Percentiles rank a stretch among this genome's conserved stretches.
These are phyloP conservation scores for Coprinellus micaceus DNA, from an alignment of 768 basidiomycete genomes.

Conservation along the genomic window DNA sequence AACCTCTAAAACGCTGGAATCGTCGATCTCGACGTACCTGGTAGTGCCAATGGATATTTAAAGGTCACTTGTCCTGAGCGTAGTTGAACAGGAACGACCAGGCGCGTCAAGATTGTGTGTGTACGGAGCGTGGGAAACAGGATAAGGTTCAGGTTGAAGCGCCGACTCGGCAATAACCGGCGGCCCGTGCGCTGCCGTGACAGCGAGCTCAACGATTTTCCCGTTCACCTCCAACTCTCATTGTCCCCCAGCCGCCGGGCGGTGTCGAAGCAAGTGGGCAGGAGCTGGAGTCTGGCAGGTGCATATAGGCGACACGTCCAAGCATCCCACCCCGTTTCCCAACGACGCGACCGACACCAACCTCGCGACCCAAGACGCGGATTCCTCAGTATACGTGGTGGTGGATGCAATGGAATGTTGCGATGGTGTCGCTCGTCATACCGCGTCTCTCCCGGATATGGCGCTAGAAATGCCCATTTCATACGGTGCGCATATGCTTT, in stretches of 20 bases:
- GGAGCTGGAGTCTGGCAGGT: background rate
- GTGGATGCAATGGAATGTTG: constrained; percentile 77
- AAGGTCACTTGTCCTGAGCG: constrained; percentile 59
- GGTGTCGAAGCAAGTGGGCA: background rate
- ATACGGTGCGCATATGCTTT: constrained; percentile 17
- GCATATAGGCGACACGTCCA: background rate
- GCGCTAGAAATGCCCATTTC: constrained; percentile 18
- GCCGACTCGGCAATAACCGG: constrained; percentile 19
- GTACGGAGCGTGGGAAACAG: constrained; percentile 27
- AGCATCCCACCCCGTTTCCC: too few relatives aligned
- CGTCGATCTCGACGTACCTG: constrained; percentile 49
- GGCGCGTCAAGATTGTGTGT: constrained; percentile 31
- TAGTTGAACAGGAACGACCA: constrained; percentile 15
- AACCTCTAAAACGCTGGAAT: too few relatives aligned
- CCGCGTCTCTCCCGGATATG: constrained; percentile 38
- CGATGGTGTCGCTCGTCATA: constrained; percentile 62
- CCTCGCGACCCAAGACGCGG: background rate
- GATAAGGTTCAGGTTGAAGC: constrained; percentile 32
- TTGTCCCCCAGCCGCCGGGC: background rate
- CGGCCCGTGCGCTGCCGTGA: background rate
- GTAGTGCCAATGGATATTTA: constrained; percentile 92
- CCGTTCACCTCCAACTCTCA: background rate
- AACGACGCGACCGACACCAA: background rate
- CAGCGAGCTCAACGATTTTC: constrained; percentile 7
- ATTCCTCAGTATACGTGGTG: background rate